Base-by-base conservation (phyloP, 306 rosid genomes). In the Abrus pulchellus region DNA sequence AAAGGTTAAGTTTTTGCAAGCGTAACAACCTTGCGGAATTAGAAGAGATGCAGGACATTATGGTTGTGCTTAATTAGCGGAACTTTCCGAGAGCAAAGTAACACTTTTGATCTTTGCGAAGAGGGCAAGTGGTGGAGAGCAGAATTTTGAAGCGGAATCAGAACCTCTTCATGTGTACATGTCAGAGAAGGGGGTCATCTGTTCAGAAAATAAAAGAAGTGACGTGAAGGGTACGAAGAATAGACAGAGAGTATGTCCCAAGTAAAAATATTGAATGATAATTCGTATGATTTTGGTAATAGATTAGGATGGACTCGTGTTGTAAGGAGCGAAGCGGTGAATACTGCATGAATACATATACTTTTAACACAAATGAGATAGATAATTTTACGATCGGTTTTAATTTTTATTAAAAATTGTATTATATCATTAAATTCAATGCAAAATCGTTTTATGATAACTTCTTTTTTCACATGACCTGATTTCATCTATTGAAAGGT, bases 241-340 rank as follows among this genome's bases (percentile, higher is more conserved):
- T 29, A 68, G 45, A 56, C 40, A 72, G 45, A 10, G 85, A 82
- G 88, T 86, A 71, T 70, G 85, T 78, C 75, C 77, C 80, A 85
- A 89, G 90, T 70, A 82, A 80, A 76, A 52, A 55, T 67, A 40
- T 43, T 78, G 68, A 48, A 44, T 30, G 59, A 47, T 33, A 9
- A 34, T 36, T 66, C 53, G 65, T 64, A 40, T 62, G 28, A 56
- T 66, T 57, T 59, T 41, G 79, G 47, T 30, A 57, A 74, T 43
- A 48, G 49, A 11, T 44, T 44, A 33, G 54, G 64, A 28, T 66
- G 36, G 76, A 71, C 44, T 38, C 30, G 1, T 27, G 29, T 34
- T 33, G 48, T 32, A 3, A n/a, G 6, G 9, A 36, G 64, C 43
- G 72, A 2, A 6, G 47, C 43, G 6, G 34, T 73, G 12, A 20